Base-by-base conservation (phyloP, 208 protist species). In the Angomonas ambiguus region DNA sequence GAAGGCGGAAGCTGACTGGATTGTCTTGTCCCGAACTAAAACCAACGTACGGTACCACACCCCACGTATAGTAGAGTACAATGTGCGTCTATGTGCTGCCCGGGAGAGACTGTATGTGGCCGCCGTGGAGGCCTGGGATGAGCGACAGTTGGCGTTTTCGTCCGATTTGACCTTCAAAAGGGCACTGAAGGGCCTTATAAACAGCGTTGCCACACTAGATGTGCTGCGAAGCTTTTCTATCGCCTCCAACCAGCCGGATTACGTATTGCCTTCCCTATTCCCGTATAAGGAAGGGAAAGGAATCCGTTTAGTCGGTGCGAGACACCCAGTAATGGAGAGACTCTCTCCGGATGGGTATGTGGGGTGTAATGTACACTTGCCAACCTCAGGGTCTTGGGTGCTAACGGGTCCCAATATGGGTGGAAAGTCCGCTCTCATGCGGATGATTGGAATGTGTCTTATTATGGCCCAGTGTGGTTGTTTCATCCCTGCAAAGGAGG, bases 361-460 rank as follows among this genome's bases (percentile, higher is more conserved):
- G 24, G 79, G 76, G 38, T 92, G 85, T 53, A 71, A 83, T 64
- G 78, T 92, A 28, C 32, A 34, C 2, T 38, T 93, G 45, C 31
- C 56, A 2, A 60, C 61, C 1, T 76, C 79, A 13, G 83, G 85
- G 24, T 74, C 82, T 51, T 93, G 84, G 80, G 71, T 97, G 31
- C 73, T 98, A 45, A 98, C 95, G 22, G 96, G 96, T 0, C 91
- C 96, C 0, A 98, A 98, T 75, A 98, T 98, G 96, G 94, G 94
- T 31, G 97, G 97, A 6, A 98, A 98, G 74, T 94, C 82, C 8
- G 97, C 95, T 20, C 76, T 95, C 27, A 93, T 97, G 83, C 88
- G 92, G 38, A 94, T 93, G 86, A 84, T 97, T 5, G 96, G 91
- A n/a, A 34, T 86, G 2, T 97, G 98, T 67, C 81, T 76, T 16